A percentile compares a stretch with the other conserved stretches of the same genome.
Conservation (phyloP, 73 alveolate genomes). For the Effrenium voratum region DNA sequence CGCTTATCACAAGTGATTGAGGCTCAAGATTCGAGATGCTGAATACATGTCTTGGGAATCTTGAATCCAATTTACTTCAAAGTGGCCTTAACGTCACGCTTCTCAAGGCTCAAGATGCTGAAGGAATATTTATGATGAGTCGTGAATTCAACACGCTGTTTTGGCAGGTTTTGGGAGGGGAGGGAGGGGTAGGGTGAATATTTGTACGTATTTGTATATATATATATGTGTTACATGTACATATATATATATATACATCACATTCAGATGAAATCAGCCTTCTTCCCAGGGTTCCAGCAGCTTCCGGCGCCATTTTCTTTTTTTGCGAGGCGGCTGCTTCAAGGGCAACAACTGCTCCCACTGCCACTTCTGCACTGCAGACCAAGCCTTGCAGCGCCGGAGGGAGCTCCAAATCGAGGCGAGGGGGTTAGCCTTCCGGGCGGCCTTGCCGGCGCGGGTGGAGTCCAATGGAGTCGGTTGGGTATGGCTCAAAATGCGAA, state of each 20-base stretch:
- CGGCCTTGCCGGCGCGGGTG: not conserved
- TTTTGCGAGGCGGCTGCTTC: conserved; percentile 87
- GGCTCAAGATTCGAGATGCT: too few species aligned
- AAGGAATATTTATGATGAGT: too few species aligned
- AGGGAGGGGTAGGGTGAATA: too few species aligned
- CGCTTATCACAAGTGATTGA: too few species aligned
- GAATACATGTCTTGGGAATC: too few species aligned
- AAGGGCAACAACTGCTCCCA: conserved; percentile 77
- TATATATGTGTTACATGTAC: not conserved
- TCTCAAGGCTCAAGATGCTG: too few species aligned
- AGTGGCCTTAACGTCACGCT: too few species aligned
- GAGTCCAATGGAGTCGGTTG: too few species aligned
- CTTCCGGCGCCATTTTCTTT: not conserved
- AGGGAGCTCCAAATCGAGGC: conserved; percentile 7
- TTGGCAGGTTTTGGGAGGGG: too few species aligned
- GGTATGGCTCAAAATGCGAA: not conserved
- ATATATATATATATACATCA: not conserved
- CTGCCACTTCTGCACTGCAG: conserved; percentile 65
- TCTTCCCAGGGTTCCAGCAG: not conserved
- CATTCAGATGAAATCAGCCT: not conserved
- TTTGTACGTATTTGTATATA: not conserved
- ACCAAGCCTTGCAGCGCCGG: conserved; percentile 32
- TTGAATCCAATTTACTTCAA: too few species aligned
- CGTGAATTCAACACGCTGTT: too few species aligned
- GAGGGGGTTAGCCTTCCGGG: not conserved